Evolutionary conservation across 768 basidiomycete species (phyloP).

Genomic region (Boletus insuetus): DNA sequence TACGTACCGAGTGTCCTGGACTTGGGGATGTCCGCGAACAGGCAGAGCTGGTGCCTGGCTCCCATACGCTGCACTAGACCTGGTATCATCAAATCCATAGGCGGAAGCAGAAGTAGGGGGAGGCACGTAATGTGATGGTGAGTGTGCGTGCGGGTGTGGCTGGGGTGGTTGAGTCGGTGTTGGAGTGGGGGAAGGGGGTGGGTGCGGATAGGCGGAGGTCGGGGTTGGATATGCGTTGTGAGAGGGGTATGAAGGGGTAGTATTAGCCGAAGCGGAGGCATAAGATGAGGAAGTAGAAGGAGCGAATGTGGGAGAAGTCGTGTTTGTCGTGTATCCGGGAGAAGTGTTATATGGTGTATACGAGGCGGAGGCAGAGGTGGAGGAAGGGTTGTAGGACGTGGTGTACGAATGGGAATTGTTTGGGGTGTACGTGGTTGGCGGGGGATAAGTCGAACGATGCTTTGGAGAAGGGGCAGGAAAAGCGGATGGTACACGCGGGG

Average conservation of each 20-base stretch:
- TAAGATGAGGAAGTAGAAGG: slow-evolving; percentile 23
- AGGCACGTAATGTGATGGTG: slow-evolving; percentile 22
- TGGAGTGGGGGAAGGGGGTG: slow-evolving; percentile 30
- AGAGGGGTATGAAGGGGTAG: slow-evolving; percentile 13
- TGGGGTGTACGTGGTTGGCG: slow-evolving; percentile 21
- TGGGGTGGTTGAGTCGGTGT: slow-evolving; percentile 29
- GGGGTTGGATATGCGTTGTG: slow-evolving; percentile 23
- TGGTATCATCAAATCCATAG: slow-evolving; percentile 23
- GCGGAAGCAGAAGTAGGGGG: slow-evolving; percentile 18
- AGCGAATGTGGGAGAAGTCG: slow-evolving; percentile 25
- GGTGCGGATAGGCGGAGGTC: slow-evolving; percentile 28
- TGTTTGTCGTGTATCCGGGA: slow-evolving; percentile 15
- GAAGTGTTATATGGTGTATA: slow-evolving; percentile 24
- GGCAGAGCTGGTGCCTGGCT: slow-evolving; percentile 10
- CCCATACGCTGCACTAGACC: slow-evolving; percentile 18
- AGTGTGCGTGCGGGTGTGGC: slow-evolving; percentile 15
- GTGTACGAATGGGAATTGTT: slow-evolving; percentile 14
- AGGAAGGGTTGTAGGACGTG: slow-evolving; percentile 15
- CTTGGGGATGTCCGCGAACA: slow-evolving; percentile 19
- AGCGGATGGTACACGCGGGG: slow-evolving; percentile 6
- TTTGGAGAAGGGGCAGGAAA: slow-evolving; percentile 19
- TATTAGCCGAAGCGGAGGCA: slow-evolving; percentile 8
- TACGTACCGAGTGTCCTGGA: slow-evolving; percentile 25
- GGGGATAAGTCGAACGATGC: slow-evolving; percentile 20
- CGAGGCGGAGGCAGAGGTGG: slow-evolving; percentile 13